phyloP scores from a whole-genome alignment of 1,284 basidiomycete genomes.

The Boletus mariae region DNA sequence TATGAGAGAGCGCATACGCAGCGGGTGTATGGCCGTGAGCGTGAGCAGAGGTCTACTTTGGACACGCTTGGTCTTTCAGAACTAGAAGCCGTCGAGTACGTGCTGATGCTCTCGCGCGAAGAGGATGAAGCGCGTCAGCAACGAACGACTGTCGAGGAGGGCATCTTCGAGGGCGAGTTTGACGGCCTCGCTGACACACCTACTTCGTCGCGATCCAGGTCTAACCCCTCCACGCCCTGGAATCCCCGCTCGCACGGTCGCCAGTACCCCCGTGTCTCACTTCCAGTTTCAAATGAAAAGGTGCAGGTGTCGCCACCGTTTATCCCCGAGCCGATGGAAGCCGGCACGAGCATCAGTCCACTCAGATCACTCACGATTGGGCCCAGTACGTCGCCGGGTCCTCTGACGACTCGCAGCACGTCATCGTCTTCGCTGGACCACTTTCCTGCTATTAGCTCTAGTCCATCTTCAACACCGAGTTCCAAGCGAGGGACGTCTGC shows the following conservation, averaged over 20 bases:
- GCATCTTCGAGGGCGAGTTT: conserved; percentile 56
- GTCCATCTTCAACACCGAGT: conserved; percentile 26
- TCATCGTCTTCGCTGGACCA: conserved; percentile 28
- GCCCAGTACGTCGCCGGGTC: conserved; percentile 7
- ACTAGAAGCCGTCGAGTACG: conserved; percentile 76
- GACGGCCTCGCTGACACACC: conserved; percentile 39
- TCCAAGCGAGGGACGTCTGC: conserved; percentile 8
- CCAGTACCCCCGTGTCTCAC: conserved; percentile 24
- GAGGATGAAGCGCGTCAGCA: conserved; percentile 46
- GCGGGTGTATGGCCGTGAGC: conserved; percentile 44
- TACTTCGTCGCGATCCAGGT: conserved; percentile 8
- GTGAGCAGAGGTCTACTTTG: conserved; percentile 55
- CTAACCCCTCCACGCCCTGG: conserved; percentile 3
- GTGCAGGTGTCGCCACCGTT: conserved; percentile 37
- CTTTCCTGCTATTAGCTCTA: conserved; percentile 31
- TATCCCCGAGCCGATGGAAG: conserved; percentile 42
- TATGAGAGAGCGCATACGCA: conserved; percentile 42
- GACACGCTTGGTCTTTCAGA: conserved; percentile 73
- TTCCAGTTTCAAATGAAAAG: conserved; percentile 38
- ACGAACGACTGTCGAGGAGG: conserved; percentile 39
- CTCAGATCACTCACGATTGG: conserved; percentile 10
- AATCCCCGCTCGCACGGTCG: background rate
- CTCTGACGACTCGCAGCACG: conserved; percentile 7
- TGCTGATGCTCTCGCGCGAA: conserved; percentile 82
- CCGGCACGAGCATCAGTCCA: conserved; percentile 33